A percentile compares a stretch with the other conserved stretches of the same genome.
Conservation (phyloP, 345 rosid genomes). For the Corchorus olitorius region DNA sequence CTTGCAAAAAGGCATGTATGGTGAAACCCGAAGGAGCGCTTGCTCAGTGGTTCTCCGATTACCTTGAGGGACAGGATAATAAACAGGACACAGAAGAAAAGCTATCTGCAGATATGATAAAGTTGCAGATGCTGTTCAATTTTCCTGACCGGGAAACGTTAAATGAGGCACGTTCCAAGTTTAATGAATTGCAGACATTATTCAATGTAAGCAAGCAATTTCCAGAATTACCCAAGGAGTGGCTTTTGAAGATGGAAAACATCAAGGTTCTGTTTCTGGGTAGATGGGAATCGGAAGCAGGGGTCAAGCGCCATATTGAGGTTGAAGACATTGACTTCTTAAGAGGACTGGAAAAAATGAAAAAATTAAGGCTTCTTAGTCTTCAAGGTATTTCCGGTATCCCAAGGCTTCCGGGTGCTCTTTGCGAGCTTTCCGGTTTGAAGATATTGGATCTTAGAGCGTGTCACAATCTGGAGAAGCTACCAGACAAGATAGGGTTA, state of each 20-base stretch:
- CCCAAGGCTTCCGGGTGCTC: slow-evolving; percentile 22
- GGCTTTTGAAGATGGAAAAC: slow-evolving; percentile 28
- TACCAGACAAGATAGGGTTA: slow-evolving; percentile 31
- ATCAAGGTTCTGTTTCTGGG: slow-evolving; percentile 41
- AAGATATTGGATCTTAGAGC: slow-evolving; percentile 41
- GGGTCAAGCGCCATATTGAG: slow-evolving; percentile 36
- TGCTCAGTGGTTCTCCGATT: neutral
- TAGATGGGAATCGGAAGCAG: slow-evolving; percentile 30
- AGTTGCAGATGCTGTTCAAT: slow-evolving; percentile 8
- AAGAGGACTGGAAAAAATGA: slow-evolving; percentile 23
- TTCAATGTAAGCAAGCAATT: slow-evolving; percentile 33
- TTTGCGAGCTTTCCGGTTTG: slow-evolving; percentile 25
- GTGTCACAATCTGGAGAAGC: slow-evolving; percentile 39
- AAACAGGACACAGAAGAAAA: neutral
- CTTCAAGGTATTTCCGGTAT: slow-evolving; percentile 49
- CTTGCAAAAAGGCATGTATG: slow-evolving; percentile 40
- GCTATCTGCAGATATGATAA: neutral
- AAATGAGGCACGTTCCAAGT: neutral
- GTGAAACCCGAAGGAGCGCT: slow-evolving; percentile 26
- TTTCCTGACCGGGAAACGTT: neutral
- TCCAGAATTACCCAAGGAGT: slow-evolving; percentile 29
- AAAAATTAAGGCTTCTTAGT: slow-evolving; percentile 36
- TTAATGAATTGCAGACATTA: slow-evolving; percentile 11
- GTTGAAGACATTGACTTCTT: slow-evolving; percentile 34
- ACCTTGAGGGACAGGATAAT: neutral